Conservation (phyloP, 2,329 filamentous ascomycete species). For the Thielaviopsis populi region DNA sequence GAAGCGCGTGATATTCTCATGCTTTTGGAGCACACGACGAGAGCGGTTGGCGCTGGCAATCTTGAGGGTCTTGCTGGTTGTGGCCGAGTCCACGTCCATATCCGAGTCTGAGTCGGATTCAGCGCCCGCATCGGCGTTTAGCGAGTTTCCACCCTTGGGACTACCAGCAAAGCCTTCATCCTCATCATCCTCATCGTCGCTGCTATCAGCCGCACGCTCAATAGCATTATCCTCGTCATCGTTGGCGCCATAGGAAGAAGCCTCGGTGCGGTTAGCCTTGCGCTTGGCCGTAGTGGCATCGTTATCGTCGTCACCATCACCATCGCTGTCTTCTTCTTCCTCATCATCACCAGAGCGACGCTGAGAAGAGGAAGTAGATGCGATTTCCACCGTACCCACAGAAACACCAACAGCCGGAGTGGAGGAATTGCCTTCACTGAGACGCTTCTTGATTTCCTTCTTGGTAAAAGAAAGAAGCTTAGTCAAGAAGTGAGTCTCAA, state of each 20-base stretch:
- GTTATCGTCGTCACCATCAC: constrained; percentile 61
- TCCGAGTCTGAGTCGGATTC: constrained; percentile 23
- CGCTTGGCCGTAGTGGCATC: constrained; percentile 64
- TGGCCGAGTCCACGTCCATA: constrained; percentile 20
- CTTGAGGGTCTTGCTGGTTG: constrained; percentile 20
- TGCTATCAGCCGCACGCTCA: constrained; percentile 42
- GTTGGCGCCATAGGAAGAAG: constrained; percentile 78
- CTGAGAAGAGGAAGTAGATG: constrained; percentile 25
- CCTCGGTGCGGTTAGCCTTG: constrained; percentile 61
- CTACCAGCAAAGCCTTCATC: constrained; percentile 35
- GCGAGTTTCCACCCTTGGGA: constrained; percentile 21
- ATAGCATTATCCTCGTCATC: constrained; percentile 81
- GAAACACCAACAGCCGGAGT: constrained; percentile 56
- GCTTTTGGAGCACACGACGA: constrained; percentile 47
- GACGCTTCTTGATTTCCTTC: constrained; percentile 73
- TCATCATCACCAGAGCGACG: constrained; percentile 41
- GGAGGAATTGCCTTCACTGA: constrained; percentile 48
- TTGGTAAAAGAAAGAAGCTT: constrained; percentile 54
- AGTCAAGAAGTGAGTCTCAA: constrained; percentile 69
- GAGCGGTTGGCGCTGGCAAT: constrained; percentile 31
- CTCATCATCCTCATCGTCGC: constrained; percentile 39
- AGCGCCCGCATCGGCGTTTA: constrained; percentile 25
- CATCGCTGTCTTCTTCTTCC: constrained; percentile 54
- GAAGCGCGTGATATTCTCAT: constrained; percentile 58
- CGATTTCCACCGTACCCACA: constrained; percentile 38